Evolutionary conservation across 371 early-diverging fungal species (phyloP).

Genomic region (Mucor plumbeus): DNA sequence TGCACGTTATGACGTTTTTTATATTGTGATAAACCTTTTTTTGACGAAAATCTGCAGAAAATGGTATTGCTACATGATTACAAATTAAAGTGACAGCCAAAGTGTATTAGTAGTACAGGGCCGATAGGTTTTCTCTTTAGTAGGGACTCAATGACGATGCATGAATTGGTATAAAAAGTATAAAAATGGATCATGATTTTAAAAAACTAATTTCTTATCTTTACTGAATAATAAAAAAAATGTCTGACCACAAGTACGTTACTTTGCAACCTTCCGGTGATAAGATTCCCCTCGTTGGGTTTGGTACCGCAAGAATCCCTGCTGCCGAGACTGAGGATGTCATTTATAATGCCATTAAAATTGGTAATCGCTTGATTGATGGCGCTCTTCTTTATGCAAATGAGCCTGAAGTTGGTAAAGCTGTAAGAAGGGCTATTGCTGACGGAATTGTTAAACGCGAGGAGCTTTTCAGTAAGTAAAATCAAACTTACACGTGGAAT

Average conservation of each 20-base stretch:
- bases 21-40: not conserved
- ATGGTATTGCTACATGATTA: not conserved
- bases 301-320: slow-evolving; percentile 48
- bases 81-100: not conserved
- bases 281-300: slow-evolving; percentile 54
- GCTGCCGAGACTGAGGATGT: slow-evolving; percentile 38
- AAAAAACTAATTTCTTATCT: not conserved
- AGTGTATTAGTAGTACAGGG: not conserved
- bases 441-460: slow-evolving; percentile 69
- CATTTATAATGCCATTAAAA: slow-evolving; percentile 57
- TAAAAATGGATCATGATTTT: not conserved
- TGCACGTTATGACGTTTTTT: no score
- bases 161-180: not conserved
- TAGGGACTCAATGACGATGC: not conserved
- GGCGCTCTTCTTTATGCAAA: slow-evolving; percentile 63
- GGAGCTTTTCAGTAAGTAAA: slow-evolving; percentile 48
- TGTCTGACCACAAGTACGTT: not conserved
- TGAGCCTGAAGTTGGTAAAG: slow-evolving; percentile 72
- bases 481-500: not conserved
- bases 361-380: slow-evolving; percentile 55
- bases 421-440: slow-evolving; percentile 54
- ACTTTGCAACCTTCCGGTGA: slow-evolving; percentile 33
- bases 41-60: not conserved
- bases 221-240: not conserved
- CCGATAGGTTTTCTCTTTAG: not conserved